phyloP scores from a whole-genome alignment of 805 yeast genomes.

The Alloascoidea hylecoeti region DNA sequence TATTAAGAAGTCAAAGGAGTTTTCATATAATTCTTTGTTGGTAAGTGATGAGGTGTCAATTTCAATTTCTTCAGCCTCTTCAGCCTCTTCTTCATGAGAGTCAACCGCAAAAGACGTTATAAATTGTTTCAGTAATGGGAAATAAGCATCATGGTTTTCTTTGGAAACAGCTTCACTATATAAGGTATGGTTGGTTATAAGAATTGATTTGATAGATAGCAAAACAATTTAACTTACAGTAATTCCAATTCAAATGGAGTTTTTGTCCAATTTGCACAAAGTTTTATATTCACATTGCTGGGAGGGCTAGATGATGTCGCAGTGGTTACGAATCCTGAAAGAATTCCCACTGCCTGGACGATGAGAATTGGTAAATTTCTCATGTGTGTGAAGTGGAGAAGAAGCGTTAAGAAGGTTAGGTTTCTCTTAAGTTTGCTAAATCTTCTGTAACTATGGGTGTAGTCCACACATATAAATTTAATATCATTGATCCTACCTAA shows the following conservation, averaged over 20 bases:
- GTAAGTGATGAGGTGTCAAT: slow-evolving; percentile 7
- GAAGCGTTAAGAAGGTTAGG: no score
- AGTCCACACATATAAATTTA: no score
- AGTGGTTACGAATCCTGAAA: background rate
- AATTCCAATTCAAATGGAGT: slow-evolving; percentile 9
- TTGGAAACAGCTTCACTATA: slow-evolving; percentile 17
- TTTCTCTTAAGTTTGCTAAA: no score
- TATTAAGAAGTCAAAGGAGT: slow-evolving; percentile 5
- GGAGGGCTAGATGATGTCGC: no score
- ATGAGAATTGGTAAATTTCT: no score
- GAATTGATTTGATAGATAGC: background rate
- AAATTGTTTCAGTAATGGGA: slow-evolving; percentile 15
- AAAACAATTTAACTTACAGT: slow-evolving; percentile 7
- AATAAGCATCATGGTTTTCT: slow-evolving; percentile 16
- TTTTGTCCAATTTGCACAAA: slow-evolving; percentile 9
- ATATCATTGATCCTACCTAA: no score
- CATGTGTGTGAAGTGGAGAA: slow-evolving; percentile 1
- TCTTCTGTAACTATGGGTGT: no score
- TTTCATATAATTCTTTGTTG: slow-evolving; percentile 5
- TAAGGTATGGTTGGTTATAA: background rate
- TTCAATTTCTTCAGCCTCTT: slow-evolving; percentile 9
- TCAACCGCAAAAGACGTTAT: slow-evolving; percentile 8
- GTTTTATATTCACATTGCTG: slow-evolving; percentile 5
- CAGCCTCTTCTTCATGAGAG: slow-evolving; percentile 7
- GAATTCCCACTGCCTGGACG: background rate